Base-by-base conservation (phyloP, 208 protist genomes). In the Novymonas esmeraldas region DNA sequence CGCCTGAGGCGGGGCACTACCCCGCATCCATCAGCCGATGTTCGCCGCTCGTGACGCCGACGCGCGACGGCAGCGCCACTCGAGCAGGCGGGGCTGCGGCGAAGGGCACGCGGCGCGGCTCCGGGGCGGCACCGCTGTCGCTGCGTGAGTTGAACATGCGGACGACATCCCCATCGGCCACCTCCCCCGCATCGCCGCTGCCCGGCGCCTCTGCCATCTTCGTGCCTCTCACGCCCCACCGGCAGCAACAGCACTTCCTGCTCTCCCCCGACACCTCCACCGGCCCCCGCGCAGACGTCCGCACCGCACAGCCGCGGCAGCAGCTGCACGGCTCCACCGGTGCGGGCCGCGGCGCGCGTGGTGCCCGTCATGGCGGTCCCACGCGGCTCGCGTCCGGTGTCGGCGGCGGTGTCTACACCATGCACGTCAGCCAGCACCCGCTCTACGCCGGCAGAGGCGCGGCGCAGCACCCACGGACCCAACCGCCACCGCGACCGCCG, bases 361-460 rank as follows among this genome's bases (percentile, higher is more conserved):
- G n/a, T n/a, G n/a, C n/a, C n/a, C n/a, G n/a, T n/a, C n/a, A n/a
- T n/a, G n/a, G n/a, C n/a, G n/a, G n/a, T n/a, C n/a, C n/a, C n/a
- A n/a, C n/a, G n/a, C n/a, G n/a, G n/a, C 39, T 61, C 56, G 3
- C 45, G 20, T 18, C 59, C 22, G 59, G 28, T 5, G 26, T 41
- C 16, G 42, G 31, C 11, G 33, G 45, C 20, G 31, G 45, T 6
- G 45, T 50, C 31, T 64, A 64, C 45, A 29, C 33, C 5, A 28
- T 64, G 34, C 24, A 44, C 29, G 9, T 24, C 18, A 39, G 20
- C n/a, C 69, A 57, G 42, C 69, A 69, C n/a, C 69, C 69, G 9
- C 54, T 75, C 36, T 75, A 64, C 54, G 20, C 59, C 6, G 68
- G 68, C 34, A 62, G 24, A 18, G 51, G 44, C 28, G 16, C 24